Evolutionary conservation across 1,284 basidiomycete genomes (phyloP).

Genomic region (Irpex rosettiformis): DNA sequence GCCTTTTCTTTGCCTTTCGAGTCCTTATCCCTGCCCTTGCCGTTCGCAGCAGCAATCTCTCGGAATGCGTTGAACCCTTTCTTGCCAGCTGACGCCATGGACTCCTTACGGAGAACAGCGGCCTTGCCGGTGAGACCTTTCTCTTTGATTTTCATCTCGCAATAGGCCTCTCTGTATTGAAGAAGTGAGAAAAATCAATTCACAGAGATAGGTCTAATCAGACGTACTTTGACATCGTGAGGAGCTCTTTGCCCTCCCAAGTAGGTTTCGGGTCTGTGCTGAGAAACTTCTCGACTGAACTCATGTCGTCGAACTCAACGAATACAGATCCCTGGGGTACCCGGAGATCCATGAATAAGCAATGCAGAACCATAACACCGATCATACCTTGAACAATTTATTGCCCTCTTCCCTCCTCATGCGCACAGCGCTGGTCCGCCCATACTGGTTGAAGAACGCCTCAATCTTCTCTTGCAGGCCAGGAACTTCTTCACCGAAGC

Average conservation of each 20-base stretch:
- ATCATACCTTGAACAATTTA: constrained; percentile 78
- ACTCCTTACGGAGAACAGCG: constrained; percentile 52
- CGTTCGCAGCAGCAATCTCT: constrained; percentile 59
- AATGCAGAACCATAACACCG: not conserved
- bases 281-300: constrained; percentile 74
- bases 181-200: not conserved
- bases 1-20: constrained; percentile 37
- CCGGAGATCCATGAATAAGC: not conserved
- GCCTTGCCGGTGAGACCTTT: constrained; percentile 80
- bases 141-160: constrained; percentile 97
- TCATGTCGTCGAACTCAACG: constrained; percentile 81
- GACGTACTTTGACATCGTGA: constrained; percentile 84
- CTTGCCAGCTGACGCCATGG: constrained; percentile 43
- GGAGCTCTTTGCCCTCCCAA: constrained; percentile 72
- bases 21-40: constrained; percentile 33
- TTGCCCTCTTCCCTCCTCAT: constrained; percentile 75
- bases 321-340: constrained; percentile 81
- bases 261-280: constrained; percentile 76
- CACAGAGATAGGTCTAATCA: not conserved
- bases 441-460: constrained; percentile 79
- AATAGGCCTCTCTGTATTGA: constrained; percentile 75
- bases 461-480: constrained; percentile 79
- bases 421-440: constrained; percentile 81
- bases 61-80: constrained; percentile 88
- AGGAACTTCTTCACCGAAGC: constrained; percentile 76